Percentiles rank a stretch among this genome's conserved stretches.
phyloP scores from a whole-genome alignment of 148 eudicot genomes.

The Camellia granthamiana region DNA sequence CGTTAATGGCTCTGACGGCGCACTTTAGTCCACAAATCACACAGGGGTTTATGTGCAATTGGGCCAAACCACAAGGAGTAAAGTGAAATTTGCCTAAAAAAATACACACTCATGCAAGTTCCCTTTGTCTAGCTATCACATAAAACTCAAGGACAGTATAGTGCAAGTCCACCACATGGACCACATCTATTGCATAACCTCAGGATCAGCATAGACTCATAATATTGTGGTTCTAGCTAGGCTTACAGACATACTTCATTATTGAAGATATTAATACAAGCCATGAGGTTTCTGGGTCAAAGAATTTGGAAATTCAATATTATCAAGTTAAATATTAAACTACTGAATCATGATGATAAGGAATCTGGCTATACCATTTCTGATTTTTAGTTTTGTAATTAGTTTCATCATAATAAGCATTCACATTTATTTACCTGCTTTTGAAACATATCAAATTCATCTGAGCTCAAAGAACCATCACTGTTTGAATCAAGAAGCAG shows the following conservation, averaged over 20 bases:
- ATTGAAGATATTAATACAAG: neutral
- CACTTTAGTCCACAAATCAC: too few species aligned
- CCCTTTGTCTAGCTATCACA: neutral
- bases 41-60: too few species aligned
- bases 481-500: slow-evolving; percentile 88
- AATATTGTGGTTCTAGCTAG: neutral
- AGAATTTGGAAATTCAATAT: neutral
- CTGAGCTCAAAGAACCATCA: slow-evolving; percentile 94
- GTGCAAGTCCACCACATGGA: neutral
- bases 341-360: neutral
- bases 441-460: slow-evolving; percentile 87
- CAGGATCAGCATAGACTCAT: neutral
- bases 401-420: neutral
- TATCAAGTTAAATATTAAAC: neutral
- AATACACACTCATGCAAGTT: neutral
- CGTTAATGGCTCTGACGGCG: too few species aligned
- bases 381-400: neutral
- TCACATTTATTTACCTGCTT: slow-evolving; percentile 56
- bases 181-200: neutral
- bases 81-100: neutral
- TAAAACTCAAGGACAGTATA: neutral
- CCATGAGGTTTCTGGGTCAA: neutral
- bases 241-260: neutral
- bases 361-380: neutral
- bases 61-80: too few species aligned